A percentile compares a stretch with the other conserved stretches of the same genome.
phyloP scores from a whole-genome alignment of 108 stramenopile species.

The Skeletonema tropicum region DNA sequence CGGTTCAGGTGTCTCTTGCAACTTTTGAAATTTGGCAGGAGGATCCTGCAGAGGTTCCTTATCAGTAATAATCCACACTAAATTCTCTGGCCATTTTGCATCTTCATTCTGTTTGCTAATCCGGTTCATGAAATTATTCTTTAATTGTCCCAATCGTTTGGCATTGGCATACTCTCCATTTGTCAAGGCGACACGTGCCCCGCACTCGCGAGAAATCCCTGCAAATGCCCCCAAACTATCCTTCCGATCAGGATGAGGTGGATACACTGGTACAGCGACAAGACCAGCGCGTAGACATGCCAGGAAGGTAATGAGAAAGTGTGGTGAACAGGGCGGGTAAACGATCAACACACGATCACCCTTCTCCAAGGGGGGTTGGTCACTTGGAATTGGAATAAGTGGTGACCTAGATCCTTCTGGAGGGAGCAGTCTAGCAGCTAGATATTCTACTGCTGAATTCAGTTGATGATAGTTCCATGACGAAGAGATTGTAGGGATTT shows the following conservation, averaged over 20 bases:
- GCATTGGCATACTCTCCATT: constrained; percentile 79
- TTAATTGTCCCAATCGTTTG: constrained; percentile 68
- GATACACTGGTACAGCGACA: constrained; percentile 95
- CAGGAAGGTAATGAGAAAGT: constrained; percentile 94
- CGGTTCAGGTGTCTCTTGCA: constrained; percentile 23
- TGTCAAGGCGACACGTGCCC: constrained; percentile 88
- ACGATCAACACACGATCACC: constrained; percentile 92
- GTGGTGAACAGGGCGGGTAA: constrained; percentile 93
- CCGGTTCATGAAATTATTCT: constrained; percentile 26
- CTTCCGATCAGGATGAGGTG: constrained; percentile 89
- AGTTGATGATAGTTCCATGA: constrained; percentile 40
- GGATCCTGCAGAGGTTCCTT: constrained; percentile 33
- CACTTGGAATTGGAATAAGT: constrained; percentile 18
- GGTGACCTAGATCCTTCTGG: constrained; percentile 2
- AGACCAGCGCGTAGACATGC: constrained; percentile 93
- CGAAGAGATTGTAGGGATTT: constrained; percentile 26
- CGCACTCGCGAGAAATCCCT: constrained; percentile 76
- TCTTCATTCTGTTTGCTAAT: constrained; percentile 9
- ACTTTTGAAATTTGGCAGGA: constrained; percentile 7
- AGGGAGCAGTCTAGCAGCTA: constrained; percentile 38
- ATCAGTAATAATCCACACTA: constrained; percentile 80
- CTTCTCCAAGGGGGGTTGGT: constrained; percentile 4
- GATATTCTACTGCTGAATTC: constrained; percentile 32
- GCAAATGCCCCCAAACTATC: constrained; percentile 83
- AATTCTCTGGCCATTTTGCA: constrained; percentile 72